A percentile compares a stretch with the other conserved stretches of the same genome.
Evolutionary conservation across 345 rosid species (phyloP).

Genomic region (Anastatica hierochuntica): DNA sequence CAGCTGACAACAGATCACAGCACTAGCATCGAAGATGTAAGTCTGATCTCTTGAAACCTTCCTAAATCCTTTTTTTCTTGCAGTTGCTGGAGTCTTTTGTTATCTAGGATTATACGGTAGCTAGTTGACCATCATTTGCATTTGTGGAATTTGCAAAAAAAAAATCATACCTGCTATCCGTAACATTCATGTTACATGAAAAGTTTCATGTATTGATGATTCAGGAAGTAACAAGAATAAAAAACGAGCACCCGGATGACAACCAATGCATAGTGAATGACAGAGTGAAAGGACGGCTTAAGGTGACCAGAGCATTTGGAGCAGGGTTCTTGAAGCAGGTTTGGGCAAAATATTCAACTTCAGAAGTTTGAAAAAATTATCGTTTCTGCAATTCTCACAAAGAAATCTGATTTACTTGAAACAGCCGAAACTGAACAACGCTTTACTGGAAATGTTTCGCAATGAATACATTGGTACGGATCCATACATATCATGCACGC

Average conservation of each 20-base stretch:
- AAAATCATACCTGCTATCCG: too few relatives aligned
- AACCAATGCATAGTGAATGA: not conserved
- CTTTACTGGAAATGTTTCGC: conserved; percentile 85
- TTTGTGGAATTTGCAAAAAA: too few relatives aligned
- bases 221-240: not conserved
- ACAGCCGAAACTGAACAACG: conserved; percentile 92
- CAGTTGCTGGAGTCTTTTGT: too few relatives aligned
- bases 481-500: conserved; percentile 69
- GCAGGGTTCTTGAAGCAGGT: not conserved
- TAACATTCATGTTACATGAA: too few relatives aligned
- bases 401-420: too few relatives aligned
- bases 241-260: not conserved
- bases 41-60: not conserved
- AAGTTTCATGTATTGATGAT: not conserved
- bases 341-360: not conserved
- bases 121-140: too few relatives aligned
- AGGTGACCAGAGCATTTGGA: not conserved
- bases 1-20: not conserved
- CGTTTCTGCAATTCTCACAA: too few relatives aligned
- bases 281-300: not conserved
- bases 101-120: too few relatives aligned
- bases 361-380: too few relatives aligned
- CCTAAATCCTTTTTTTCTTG: too few relatives aligned
- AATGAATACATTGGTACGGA: conserved; percentile 76
- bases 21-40: not conserved